Evolutionary conservation across 352 stramenopile species (phyloP).

Genomic region (Phytopythium vexans): DNA sequence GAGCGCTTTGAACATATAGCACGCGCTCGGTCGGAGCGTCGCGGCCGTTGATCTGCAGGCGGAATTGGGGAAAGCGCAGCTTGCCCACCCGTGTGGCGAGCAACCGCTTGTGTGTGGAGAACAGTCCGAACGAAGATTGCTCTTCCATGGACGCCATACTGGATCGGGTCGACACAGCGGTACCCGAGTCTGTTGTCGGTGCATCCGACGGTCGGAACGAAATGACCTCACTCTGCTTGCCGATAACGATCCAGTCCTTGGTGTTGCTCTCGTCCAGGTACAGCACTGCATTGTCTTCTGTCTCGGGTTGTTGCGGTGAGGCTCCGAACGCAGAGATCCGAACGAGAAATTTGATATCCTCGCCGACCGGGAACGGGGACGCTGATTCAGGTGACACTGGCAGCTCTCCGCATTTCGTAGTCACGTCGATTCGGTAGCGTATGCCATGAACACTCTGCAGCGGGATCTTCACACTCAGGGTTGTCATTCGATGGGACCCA

Average conservation of each 20-base stretch:
- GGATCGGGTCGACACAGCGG: neutral
- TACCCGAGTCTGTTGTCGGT: neutral
- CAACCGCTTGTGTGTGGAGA: conserved; percentile 42
- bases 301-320: conserved; percentile 4
- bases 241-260: conserved; percentile 65
- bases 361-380: conserved; percentile 17
- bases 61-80: conserved; percentile 53
- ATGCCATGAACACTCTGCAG: conserved; percentile 22
- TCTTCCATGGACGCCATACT: no score
- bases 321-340: conserved; percentile 23
- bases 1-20: conserved; percentile 32
- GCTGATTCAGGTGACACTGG: conserved; percentile 3
- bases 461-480: conserved; percentile 20
- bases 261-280: conserved; percentile 51
- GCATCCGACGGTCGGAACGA: conserved; percentile 8
- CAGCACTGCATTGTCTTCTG: conserved; percentile 17
- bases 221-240: conserved; percentile 57
- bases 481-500: conserved; percentile 6
- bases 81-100: conserved; percentile 40
- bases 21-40: conserved; percentile 24
- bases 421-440: conserved; percentile 40
- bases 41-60: conserved; percentile 22
- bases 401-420: conserved; percentile 14
- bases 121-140: conserved; percentile 7
- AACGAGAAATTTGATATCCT: conserved; percentile 52